Base-by-base conservation (phyloP, 352 stramenopile species). In the Phytophthora europaea region DNA sequence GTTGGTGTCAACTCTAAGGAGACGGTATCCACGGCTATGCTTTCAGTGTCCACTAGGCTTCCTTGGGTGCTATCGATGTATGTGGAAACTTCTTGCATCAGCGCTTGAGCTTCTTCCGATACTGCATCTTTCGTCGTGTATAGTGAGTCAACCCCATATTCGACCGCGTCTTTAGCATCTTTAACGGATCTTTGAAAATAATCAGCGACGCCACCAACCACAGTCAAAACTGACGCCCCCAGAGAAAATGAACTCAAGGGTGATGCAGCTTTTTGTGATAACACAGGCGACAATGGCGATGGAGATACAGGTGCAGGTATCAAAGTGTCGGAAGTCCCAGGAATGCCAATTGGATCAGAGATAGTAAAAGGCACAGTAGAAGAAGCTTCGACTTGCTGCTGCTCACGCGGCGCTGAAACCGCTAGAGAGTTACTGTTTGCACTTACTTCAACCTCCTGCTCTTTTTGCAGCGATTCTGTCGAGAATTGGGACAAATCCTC, bases 151-250 rank as follows among this genome's bases (percentile, higher is more conserved):
- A 95, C 85, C 6, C 84, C 70, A 52, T 86, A 90, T 43, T 95
- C 87, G 4, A 95, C 76, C 0, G 66, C 87, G 34, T 93, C 87
- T 69, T 94, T 94, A 23, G 88, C 88, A 36, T 92, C 84, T 57
- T 90, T 89, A 7, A 89, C 88, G 0, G 84, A 89, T 61, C 92
- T 92, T 16, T 91, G 76, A 16, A 95, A 84, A 50, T 90, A 80
- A 15, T 87, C 87, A 12, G 87, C 86, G 16, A 94, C 82, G 10
- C 85, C 87, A 26, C 88, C 84, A 45, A 93, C 84, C 18, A 85
- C 83, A 59, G 77, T 93, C 34, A 92, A 68, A 28, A 94, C 59
- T 23, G 84, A 93, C 15, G 75, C 75, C 8, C 87, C 87, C 60
- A 94, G 80, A 4, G 84, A 87, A 52, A 84, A 84, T 13, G 75